Evolutionary conservation across 345 rosid genomes (phyloP).

Genomic region (Camelina sativa): DNA sequence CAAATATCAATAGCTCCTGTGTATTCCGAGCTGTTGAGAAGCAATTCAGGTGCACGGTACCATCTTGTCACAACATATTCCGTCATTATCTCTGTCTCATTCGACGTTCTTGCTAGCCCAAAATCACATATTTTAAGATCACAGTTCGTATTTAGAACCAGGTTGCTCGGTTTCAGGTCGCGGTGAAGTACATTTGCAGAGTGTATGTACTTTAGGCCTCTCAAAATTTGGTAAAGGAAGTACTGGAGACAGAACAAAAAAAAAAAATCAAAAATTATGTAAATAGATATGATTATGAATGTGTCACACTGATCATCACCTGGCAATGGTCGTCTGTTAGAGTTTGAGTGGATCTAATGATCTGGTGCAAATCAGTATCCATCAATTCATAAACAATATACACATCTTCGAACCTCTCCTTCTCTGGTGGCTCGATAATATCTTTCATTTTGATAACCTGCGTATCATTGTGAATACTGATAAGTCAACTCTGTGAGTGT

Average conservation of each 20-base stretch:
- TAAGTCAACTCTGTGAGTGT: conserved; percentile 9
- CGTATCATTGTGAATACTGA: not conserved
- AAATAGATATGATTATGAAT: not conserved
- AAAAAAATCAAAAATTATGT: conserved; percentile 16
- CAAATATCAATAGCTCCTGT: conserved; percentile 88
- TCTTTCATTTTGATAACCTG: conserved; percentile 89
- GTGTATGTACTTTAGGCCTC: conserved; percentile 84
- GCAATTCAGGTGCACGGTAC: conserved; percentile 83
- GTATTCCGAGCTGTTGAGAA: conserved; percentile 74
- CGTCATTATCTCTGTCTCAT: conserved; percentile 91
- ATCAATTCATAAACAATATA: conserved; percentile 83
- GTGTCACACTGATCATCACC: conserved; percentile 40
- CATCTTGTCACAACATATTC: conserved; percentile 82
- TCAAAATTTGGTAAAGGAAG: conserved; percentile 80
- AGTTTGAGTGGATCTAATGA: conserved; percentile 77
- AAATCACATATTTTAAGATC: conserved; percentile 85
- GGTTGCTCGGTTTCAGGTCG: conserved; percentile 87
- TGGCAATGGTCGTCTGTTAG: conserved; percentile 91
- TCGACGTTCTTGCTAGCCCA: conserved; percentile 87
- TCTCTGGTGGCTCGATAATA: conserved; percentile 73
- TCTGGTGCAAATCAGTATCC: conserved; percentile 95
- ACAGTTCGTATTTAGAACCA: conserved; percentile 68
- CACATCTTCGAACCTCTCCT: conserved; percentile 79
- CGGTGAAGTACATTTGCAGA: conserved; percentile 89
- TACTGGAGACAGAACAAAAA: conserved; percentile 47